These are phyloP conservation scores for Haematococcus lacustris DNA, from an alignment of 139 green algal genomes.

Conservation along the genomic window DNA sequence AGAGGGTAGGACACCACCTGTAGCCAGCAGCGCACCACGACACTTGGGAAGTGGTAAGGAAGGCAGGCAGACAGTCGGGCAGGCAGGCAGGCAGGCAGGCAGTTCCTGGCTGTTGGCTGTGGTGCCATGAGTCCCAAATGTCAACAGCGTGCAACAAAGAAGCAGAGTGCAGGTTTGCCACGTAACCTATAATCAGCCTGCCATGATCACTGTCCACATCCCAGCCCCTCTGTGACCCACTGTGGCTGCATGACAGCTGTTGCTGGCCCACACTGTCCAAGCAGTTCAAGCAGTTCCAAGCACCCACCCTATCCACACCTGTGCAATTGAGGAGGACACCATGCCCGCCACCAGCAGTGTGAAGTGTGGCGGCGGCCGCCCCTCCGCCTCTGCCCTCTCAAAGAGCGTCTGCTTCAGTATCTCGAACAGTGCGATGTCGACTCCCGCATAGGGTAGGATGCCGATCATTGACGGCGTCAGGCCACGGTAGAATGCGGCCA, in stretches of 20 bases:
- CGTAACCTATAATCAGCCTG: too few species aligned
- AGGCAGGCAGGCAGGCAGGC: too few species aligned
- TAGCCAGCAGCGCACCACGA: too few species aligned
- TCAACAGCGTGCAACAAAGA: too few species aligned
- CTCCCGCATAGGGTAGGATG: slow-evolving; percentile 84
- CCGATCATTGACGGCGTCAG: slow-evolving; percentile 71
- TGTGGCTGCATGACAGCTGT: too few species aligned
- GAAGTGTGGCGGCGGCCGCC: slow-evolving; percentile 39
- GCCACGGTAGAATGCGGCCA: slow-evolving; percentile 71
- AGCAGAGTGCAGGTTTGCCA: too few species aligned
- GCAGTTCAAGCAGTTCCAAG: not conserved
- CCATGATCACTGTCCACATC: too few species aligned
- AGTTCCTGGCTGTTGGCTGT: too few species aligned
- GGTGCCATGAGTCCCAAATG: too few species aligned
- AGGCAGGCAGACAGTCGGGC: too few species aligned
- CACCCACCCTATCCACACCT: slow-evolving; percentile 10
- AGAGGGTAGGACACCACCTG: slow-evolving; percentile 81
- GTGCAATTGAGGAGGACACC: slow-evolving; percentile 67
- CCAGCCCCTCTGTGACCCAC: too few species aligned
- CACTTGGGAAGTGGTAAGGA: too few species aligned
- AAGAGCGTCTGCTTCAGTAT: slow-evolving; percentile 74
- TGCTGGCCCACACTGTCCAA: not conserved
- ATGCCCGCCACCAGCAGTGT: slow-evolving; percentile 72
- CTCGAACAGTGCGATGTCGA: slow-evolving; percentile 85
- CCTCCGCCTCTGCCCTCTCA: slow-evolving; percentile 52